These are phyloP conservation scores for Pachyrhizus erosus DNA, from an alignment of 306 rosid genomes.

Conservation along the genomic window DNA sequence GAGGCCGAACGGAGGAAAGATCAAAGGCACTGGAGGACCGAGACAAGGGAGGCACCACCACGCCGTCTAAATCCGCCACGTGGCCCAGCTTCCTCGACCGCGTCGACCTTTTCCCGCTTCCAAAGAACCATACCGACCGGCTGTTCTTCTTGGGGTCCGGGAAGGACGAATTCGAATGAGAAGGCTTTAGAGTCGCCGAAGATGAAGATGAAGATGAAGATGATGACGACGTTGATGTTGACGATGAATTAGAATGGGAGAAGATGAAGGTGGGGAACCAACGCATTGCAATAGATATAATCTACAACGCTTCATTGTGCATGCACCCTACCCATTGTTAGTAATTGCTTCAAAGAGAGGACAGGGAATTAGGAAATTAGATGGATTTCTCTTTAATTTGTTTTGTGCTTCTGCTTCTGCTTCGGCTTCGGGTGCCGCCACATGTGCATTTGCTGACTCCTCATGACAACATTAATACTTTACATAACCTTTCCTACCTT, in stretches of 20 bases:
- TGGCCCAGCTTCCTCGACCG: conserved; percentile 56
- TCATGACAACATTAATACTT: not conserved
- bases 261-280: conserved; percentile 72
- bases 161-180: conserved; percentile 45
- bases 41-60: conserved; percentile 18
- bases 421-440: conserved; percentile 32
- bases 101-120: conserved; percentile 43
- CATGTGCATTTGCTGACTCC: conserved; percentile 5
- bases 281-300: conserved; percentile 55
- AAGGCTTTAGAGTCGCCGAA: not conserved
- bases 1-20: conserved; percentile 55
- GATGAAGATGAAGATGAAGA: not conserved
- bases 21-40: conserved; percentile 25
- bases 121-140: conserved; percentile 58
- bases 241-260: conserved; percentile 41
- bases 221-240: not conserved
- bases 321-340: conserved; percentile 9
- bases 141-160: conserved; percentile 23
- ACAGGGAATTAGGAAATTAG: too few relatives aligned
- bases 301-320: not conserved
- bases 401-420: not conserved
- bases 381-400: too few relatives aligned
- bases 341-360: too few relatives aligned
- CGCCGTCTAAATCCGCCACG: conserved; percentile 31
- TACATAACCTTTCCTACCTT: not conserved